Conservation (phyloP, 805 yeast genomes). For the Cyberlindnera saturnus region DNA sequence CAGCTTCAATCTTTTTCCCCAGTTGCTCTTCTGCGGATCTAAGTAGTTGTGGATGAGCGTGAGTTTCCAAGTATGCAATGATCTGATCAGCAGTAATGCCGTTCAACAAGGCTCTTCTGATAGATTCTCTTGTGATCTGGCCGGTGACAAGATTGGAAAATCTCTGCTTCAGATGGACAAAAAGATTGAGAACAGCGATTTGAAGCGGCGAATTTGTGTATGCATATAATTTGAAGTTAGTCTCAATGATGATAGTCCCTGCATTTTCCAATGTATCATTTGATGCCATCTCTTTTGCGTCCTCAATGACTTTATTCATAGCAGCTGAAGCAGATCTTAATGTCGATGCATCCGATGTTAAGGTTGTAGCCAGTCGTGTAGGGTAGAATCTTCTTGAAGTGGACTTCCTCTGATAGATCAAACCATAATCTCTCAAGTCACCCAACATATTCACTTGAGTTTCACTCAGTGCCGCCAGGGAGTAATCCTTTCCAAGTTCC, state of each 20-base stretch:
- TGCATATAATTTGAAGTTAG: constrained; percentile 89
- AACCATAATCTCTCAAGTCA: constrained; percentile 86
- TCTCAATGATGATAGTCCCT: constrained; percentile 85
- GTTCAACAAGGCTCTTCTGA: constrained; percentile 72
- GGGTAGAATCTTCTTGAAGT: constrained; percentile 73
- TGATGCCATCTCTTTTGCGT: constrained; percentile 19
- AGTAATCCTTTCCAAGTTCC: constrained; percentile 84
- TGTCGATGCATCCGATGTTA: constrained; percentile 77
- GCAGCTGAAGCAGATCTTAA: constrained; percentile 70
- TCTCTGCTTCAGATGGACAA: constrained; percentile 78
- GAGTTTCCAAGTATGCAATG: constrained; percentile 79
- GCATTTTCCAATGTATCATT: constrained; percentile 22
- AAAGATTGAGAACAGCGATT: constrained; percentile 83
- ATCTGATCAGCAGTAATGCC: constrained; percentile 97
- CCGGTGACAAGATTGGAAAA: constrained; percentile 93
- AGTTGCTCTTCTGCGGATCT: constrained; percentile 63
- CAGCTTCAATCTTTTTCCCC: constrained; percentile 60
- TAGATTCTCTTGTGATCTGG: constrained; percentile 85
- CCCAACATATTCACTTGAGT: constrained; percentile 85
- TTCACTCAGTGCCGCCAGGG: constrained; percentile 59
- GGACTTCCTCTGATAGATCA: constrained; percentile 65
- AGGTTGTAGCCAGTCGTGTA: constrained; percentile 81
- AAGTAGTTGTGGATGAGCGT: constrained; percentile 91
- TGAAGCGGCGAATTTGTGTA: constrained; percentile 92
- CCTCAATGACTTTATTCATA: constrained; percentile 57